Conservation (phyloP, 257 asterid species). For the Rubia yunnanensis region DNA sequence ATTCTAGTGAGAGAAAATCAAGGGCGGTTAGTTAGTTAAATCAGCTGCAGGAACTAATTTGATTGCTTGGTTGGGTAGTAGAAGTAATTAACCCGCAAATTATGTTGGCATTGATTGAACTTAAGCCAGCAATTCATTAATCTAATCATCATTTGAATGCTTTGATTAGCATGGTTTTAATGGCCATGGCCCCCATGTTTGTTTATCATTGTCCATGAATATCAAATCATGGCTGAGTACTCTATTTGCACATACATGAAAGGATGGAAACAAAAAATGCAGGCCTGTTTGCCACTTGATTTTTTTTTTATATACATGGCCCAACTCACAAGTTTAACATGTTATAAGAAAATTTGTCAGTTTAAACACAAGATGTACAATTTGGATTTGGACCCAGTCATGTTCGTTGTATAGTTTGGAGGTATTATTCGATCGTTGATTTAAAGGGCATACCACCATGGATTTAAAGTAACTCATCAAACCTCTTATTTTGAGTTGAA, state of each 20-base stretch:
- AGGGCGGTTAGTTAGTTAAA: not conserved
- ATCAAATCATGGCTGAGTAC: constrained; percentile 14
- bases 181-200: constrained; percentile 21
- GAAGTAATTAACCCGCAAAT: constrained; percentile 7
- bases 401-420: too few relatives aligned
- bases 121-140: constrained; percentile 9
- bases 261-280: not conserved
- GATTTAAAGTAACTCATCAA: too few relatives aligned
- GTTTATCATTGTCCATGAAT: constrained; percentile 7
- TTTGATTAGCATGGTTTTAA: constrained; percentile 18
- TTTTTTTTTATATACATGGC: too few relatives aligned
- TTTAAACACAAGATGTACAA: too few relatives aligned
- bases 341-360: too few relatives aligned
- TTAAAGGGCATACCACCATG: too few relatives aligned
- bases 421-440: too few relatives aligned
- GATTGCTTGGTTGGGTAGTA: not conserved
- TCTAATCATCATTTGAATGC: constrained; percentile 22
- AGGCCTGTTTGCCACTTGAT: constrained; percentile 12
- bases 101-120: constrained; percentile 15
- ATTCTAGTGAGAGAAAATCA: not conserved
- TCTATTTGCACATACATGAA: not conserved
- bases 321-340: not conserved
- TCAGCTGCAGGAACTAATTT: not conserved
- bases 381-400: too few relatives aligned
- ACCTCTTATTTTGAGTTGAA: too few relatives aligned